phyloP scores from a whole-genome alignment of 2,329 filamentous ascomycete genomes.

The Verticillium longisporum region DNA sequence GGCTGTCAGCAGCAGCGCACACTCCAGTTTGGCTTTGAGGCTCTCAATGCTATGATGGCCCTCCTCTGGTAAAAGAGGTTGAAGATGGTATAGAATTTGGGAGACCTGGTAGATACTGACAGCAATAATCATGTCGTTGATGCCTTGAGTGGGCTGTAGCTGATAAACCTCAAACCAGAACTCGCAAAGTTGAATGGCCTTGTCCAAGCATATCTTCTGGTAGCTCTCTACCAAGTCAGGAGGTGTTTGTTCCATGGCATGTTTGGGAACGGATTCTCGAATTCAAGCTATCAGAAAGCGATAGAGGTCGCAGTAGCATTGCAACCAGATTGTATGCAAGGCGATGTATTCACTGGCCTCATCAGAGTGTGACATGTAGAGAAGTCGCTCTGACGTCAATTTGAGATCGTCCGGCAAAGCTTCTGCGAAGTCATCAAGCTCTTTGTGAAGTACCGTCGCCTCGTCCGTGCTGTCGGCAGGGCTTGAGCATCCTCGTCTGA shows the following conservation, averaged over 20 bases:
- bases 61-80: conserved; percentile 1
- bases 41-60: neutral
- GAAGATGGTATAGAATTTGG: conserved; percentile 4
- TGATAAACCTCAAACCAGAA: conserved; percentile 5
- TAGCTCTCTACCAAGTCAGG: conserved; percentile 5
- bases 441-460: conserved; percentile 9
- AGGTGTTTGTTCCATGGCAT: conserved; percentile 2
- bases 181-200: conserved; percentile 5
- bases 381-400: conserved; percentile 8
- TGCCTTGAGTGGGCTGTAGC: neutral
- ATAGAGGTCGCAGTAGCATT: conserved; percentile 17
- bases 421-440: conserved; percentile 12
- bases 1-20: neutral
- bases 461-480: conserved; percentile 11
- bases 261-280: conserved; percentile 11
- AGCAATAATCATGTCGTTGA: neutral
- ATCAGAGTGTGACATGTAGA: conserved; percentile 17
- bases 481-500: conserved; percentile 1
- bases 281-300: conserved; percentile 18
- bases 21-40: neutral
- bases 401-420: conserved; percentile 14
- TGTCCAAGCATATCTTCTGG: conserved; percentile 6
- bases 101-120: conserved; percentile 5
- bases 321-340: conserved; percentile 12
- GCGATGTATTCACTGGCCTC: conserved; percentile 14